Evolutionary conservation across 306 rosid species (phyloP), one percentile per base, ranked within the genome.

Genomic region (Quercus rubra): DNA sequence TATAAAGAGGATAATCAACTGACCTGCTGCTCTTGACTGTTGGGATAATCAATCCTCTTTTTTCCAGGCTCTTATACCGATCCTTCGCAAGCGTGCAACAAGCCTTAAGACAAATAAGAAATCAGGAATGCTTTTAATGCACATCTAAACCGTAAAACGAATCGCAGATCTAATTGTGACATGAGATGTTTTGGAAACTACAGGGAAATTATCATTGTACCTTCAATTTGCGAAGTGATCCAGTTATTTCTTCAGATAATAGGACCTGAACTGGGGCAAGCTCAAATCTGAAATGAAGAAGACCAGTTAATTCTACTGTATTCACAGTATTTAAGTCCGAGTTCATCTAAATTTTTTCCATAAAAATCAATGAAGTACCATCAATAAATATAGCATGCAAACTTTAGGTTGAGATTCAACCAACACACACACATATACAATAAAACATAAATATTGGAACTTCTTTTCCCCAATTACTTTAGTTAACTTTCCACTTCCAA

Each of bases 221-320:
- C 97, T 91, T 95, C 41, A 95, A 86, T 89, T 91, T 86, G 21
- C 97, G 94, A 64, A 93, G 87, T 51, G 98, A 95, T 75, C 98
- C 98, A n/a, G 84, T 88, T 83, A 90, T 89, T 78, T 96, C 97
- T 81, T 96, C 97, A 5, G 94, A 84, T 83, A 93, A 78, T 58
- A 96, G 81, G 71, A 96, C 98, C 90, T 96, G 99, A 82, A 83
- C 88, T 3, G 93, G 96, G 66, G 96, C 94, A 66, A 97, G 98
- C 83, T 89, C 90, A 79, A 93, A 96, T 85, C 99, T 96, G 84
- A 72, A 78, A 74, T 33, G 35, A 23, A 75, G n/a, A 77, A 54
- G 54, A 30, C 33, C 43, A 13, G n/a, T 38, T 49, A 62, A 41
- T 21, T 54, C 21, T 27, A 4, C 64, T 9, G 54, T 12, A 56